phyloP scores from a whole-genome alignment of 2,329 filamentous ascomycete genomes.

The Exophiala calicioides region DNA sequence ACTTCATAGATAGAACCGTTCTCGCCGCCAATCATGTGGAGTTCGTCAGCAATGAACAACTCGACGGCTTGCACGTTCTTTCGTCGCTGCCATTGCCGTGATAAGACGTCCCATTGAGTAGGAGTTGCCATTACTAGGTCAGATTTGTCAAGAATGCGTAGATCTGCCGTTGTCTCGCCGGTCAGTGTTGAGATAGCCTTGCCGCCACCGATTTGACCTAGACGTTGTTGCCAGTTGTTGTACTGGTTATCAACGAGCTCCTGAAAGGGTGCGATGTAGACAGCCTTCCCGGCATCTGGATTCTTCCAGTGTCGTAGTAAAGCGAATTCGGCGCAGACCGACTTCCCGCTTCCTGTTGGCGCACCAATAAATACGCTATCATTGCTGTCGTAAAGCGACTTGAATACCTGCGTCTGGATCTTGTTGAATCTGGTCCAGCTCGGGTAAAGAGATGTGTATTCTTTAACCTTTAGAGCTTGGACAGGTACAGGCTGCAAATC shows the following conservation, averaged over 20 bases:
- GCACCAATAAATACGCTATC: slow-evolving; percentile 92
- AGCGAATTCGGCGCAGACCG: slow-evolving; percentile 92
- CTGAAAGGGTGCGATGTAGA: slow-evolving; percentile 94
- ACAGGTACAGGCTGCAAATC: slow-evolving; percentile 91
- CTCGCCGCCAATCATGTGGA: slow-evolving; percentile 87
- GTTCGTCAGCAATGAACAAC: slow-evolving; percentile 90
- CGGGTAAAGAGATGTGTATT: slow-evolving; percentile 79
- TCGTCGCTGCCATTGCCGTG: slow-evolving; percentile 91
- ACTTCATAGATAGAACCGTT: slow-evolving; percentile 92
- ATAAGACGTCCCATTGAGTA: slow-evolving; percentile 92
- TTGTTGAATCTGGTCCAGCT: slow-evolving; percentile 91
- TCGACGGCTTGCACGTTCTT: slow-evolving; percentile 92
- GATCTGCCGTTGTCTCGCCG: slow-evolving; percentile 85
- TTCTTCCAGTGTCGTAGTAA: slow-evolving; percentile 84
- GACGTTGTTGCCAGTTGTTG: slow-evolving; percentile 80
- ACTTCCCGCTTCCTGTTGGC: slow-evolving; percentile 95
- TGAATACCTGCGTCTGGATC: slow-evolving; percentile 96
- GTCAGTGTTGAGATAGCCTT: slow-evolving; percentile 92
- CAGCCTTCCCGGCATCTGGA: slow-evolving; percentile 70
- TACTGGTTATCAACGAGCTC: slow-evolving; percentile 81
- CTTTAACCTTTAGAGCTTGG: slow-evolving; percentile 80
- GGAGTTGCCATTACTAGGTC: slow-evolving; percentile 93
- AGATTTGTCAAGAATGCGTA: slow-evolving; percentile 82
- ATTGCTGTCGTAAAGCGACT: slow-evolving; percentile 84
- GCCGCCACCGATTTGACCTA: slow-evolving; percentile 72